A percentile compares a stretch with the other conserved stretches of the same genome.
phyloP scores from a whole-genome alignment of 2,329 filamentous ascomycete species.

The Orbilia ellipsospora region DNA sequence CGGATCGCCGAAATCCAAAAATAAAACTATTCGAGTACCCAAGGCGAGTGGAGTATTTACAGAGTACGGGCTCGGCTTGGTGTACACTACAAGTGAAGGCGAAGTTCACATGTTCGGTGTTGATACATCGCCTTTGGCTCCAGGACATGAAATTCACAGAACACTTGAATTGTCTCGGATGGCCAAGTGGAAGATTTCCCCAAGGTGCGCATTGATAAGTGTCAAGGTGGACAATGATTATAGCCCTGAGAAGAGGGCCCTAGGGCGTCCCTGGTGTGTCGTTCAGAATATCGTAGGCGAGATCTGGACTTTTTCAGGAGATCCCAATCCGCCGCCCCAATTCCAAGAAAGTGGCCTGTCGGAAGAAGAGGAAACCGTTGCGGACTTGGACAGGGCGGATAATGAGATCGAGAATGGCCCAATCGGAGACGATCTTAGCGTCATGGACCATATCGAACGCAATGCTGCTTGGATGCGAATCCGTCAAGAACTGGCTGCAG shows the following conservation, averaged over 20 bases:
- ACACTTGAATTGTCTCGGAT: conserved; percentile 44
- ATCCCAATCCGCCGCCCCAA: conserved; percentile 36
- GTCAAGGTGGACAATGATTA: conserved; percentile 51
- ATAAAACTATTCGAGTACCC: conserved; percentile 28
- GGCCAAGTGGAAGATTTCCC: conserved; percentile 52
- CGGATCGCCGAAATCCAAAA: conserved; percentile 4
- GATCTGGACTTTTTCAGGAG: conserved; percentile 53
- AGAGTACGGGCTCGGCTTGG: conserved; percentile 39
- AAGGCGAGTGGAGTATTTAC: conserved; percentile 44
- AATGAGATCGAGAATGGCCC: conserved; percentile 46
- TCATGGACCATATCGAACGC: conserved; percentile 49
- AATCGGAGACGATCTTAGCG: conserved; percentile 47
- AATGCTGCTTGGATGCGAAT: conserved; percentile 40
- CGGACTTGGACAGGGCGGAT: conserved; percentile 39
- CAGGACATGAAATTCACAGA: conserved; percentile 35
- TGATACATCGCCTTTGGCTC: conserved; percentile 45
- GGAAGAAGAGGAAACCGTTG: conserved; percentile 44
- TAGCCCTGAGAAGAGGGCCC: conserved; percentile 38
- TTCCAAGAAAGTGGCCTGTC: conserved; percentile 31
- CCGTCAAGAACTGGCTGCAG: conserved; percentile 33
- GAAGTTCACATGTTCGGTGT: conserved; percentile 40
- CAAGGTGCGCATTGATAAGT: conserved; percentile 37
- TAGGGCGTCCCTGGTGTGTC: conserved; percentile 44
- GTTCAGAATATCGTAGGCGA: conserved; percentile 54
- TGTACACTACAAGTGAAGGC: conserved; percentile 50